Conservation (phyloP, 1,139 yeast species). For the Kazachstania sp. region DNA sequence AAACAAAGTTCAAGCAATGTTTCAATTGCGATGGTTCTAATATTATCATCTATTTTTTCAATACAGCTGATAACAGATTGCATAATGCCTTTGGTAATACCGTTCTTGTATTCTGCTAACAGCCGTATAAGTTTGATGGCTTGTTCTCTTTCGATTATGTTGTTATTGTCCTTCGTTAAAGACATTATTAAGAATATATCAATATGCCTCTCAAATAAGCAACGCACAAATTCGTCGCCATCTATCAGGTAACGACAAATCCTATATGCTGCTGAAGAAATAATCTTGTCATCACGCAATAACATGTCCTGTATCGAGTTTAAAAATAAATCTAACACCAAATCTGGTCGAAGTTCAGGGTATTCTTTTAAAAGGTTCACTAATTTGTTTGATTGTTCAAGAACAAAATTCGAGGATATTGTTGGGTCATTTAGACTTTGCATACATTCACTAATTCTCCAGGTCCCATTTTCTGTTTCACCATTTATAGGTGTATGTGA, state of each 20-base stretch:
- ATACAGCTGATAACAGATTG: conserved; percentile 67
- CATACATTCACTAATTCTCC: conserved; percentile 42
- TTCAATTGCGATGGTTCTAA: conserved; percentile 51
- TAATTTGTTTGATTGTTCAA: conserved; percentile 56
- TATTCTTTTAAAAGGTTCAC: conserved; percentile 48
- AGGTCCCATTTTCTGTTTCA: conserved; percentile 37
- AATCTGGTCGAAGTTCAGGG: conserved; percentile 57
- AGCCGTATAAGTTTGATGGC: conserved; percentile 65
- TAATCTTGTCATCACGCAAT: conserved; percentile 50
- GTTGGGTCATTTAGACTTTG: conserved; percentile 38
- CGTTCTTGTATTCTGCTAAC: conserved; percentile 45
- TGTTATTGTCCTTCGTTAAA: conserved; percentile 46
- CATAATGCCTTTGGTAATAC: conserved; percentile 54
- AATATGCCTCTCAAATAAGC: conserved; percentile 43
- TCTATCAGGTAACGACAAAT: conserved; percentile 58
- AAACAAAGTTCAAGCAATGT: conserved; percentile 64
- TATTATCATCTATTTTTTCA: conserved; percentile 50
- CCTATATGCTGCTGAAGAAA: conserved; percentile 68
- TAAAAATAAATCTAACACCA: conserved; percentile 55
- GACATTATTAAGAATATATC: conserved; percentile 60
- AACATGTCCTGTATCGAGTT: conserved; percentile 54
- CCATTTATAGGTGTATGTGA: conserved; percentile 3
- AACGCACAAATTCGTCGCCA: conserved; percentile 43
- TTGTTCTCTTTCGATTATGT: conserved; percentile 62
- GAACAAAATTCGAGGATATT: conserved; percentile 41